phyloP scores from a whole-genome alignment of 257 asterid species.

The Lavandula angustifolia region DNA sequence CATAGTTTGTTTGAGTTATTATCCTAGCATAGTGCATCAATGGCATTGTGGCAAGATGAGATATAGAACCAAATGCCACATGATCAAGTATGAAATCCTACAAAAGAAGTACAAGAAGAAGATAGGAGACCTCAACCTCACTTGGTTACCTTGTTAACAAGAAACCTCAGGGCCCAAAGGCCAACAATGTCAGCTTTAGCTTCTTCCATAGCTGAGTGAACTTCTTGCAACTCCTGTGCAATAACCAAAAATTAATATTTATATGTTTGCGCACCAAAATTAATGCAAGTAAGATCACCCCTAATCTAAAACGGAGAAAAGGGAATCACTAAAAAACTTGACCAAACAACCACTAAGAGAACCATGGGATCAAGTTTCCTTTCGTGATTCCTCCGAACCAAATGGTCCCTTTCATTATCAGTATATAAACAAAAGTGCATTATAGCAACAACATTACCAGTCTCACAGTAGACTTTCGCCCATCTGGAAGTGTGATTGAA shows the following conservation, averaged over 20 bases:
- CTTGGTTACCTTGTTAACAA: conserved; percentile 58
- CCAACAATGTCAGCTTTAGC: conserved; percentile 99
- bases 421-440: background rate
- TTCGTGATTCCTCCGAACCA: too few species aligned
- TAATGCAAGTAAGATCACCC: background rate
- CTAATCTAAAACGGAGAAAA: too few species aligned
- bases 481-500: conserved; percentile 77
- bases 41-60: background rate
- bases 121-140: background rate
- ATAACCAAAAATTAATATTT: conserved; percentile 15
- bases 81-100: background rate
- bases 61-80: background rate
- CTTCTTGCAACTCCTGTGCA: conserved; percentile 88
- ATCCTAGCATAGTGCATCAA: background rate
- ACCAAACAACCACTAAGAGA: too few species aligned
- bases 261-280: background rate
- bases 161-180: conserved; percentile 92
- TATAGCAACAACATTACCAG: conserved; percentile 50
- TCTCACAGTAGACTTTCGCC: conserved; percentile 84
- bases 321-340: too few species aligned
- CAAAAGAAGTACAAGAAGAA: background rate
- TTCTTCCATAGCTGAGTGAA: conserved; percentile 94
- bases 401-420: background rate
- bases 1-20: background rate
- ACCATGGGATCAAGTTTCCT: too few species aligned